Percentiles rank a stretch among this genome's conserved stretches.
Evolutionary conservation across 2,329 filamentous ascomycete genomes (phyloP).

Genomic region (Tolypocladium nubicola): DNA sequence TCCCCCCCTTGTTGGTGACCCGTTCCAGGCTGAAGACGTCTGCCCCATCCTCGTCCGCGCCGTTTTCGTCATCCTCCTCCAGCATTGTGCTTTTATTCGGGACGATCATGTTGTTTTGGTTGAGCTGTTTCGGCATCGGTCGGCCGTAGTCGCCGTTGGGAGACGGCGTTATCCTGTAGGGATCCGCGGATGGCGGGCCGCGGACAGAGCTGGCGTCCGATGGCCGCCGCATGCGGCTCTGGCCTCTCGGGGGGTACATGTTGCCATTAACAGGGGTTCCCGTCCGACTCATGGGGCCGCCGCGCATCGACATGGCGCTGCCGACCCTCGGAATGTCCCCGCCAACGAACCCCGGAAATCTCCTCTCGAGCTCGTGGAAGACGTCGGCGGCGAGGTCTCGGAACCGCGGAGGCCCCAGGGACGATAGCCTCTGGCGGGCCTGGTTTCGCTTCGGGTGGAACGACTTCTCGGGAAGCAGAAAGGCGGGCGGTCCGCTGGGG

Average conservation of each 20-base stretch:
- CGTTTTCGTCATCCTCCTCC: conserved; percentile 75
- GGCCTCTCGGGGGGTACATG: conserved; percentile 37
- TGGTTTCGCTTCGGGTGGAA: conserved; percentile 98
- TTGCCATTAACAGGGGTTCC: conserved; percentile 52
- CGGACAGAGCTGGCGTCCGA: conserved; percentile 54
- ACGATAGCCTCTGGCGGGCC: conserved; percentile 89
- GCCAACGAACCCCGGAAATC: conserved; percentile 71
- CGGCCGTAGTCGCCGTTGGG: conserved; percentile 60
- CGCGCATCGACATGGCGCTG: conserved; percentile 56
- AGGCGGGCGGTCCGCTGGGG: conserved; percentile 51
- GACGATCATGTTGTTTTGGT: conserved; percentile 87
- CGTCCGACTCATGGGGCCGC: conserved; percentile 45
- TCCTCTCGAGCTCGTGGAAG: conserved; percentile 84
- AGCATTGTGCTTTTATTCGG: conserved; percentile 97
- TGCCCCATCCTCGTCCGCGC: conserved; percentile 31
- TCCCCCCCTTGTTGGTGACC: conserved; percentile 15
- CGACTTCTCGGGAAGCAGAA: conserved; percentile 70
- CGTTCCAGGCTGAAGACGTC: conserved; percentile 45
- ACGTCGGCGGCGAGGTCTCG: conserved; percentile 91
- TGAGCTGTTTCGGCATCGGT: conserved; percentile 75
- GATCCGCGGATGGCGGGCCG: conserved; percentile 30
- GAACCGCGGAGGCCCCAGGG: conserved; percentile 76
- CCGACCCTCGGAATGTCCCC: conserved; percentile 57
- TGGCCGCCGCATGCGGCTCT: conserved; percentile 43
- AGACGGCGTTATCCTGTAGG: conserved; percentile 47